Conservation (phyloP, 805 yeast species). For the Tetrapisispora arboricola region DNA sequence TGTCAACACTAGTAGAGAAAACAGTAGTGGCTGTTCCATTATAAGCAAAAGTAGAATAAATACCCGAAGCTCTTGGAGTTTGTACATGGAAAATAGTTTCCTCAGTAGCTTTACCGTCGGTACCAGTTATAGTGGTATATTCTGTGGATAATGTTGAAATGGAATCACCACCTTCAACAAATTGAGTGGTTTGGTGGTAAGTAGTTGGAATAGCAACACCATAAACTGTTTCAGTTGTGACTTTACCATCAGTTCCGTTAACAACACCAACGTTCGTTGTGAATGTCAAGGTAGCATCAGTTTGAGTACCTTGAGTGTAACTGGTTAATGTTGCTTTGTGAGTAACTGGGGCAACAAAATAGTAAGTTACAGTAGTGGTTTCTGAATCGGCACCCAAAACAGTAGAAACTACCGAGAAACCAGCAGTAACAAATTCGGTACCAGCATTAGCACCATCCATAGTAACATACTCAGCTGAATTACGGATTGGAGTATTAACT, state of each 20-base stretch:
- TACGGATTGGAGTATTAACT: conserved; percentile 4
- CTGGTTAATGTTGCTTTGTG: not conserved
- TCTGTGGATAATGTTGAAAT: conserved; percentile 6
- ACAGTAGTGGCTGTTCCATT: not conserved
- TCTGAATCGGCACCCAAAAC: conserved; percentile 1
- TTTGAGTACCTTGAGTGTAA: conserved; percentile 5
- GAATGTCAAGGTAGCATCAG: not conserved
- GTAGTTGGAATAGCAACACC: conserved; percentile 5
- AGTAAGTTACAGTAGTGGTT: conserved; percentile 1
- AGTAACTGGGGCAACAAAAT: not conserved
- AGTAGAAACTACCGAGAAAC: not conserved
- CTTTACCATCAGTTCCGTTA: conserved; percentile 1
- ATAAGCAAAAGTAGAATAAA: not conserved
- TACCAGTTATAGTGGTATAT: conserved; percentile 6
- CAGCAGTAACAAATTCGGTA: not conserved
- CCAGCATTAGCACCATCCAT: not conserved
- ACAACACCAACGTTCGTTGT: not conserved
- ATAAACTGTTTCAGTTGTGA: not conserved
- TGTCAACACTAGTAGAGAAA: conserved; percentile 1
- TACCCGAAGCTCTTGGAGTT: conserved; percentile 7
- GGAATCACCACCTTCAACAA: conserved; percentile 1
- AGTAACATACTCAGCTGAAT: not conserved
- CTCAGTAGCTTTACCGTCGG: conserved; percentile 7
- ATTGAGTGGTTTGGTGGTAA: not conserved
- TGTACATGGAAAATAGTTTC: conserved; percentile 9